Evolutionary conservation across 2,329 filamentous ascomycete species (phyloP).

Genomic region (Claviceps sp.): DNA sequence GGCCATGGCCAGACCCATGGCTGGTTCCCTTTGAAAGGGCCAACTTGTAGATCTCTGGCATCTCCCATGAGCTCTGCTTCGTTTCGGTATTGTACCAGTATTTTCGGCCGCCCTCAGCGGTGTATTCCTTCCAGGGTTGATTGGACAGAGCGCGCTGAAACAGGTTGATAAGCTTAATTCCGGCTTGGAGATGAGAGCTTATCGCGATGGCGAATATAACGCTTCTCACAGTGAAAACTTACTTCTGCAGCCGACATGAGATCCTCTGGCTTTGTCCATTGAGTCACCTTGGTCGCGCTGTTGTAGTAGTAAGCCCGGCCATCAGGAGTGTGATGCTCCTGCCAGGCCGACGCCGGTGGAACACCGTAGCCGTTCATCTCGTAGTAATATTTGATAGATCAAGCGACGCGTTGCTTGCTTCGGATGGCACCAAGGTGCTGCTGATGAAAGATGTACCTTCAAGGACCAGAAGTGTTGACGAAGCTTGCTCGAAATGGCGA

Average conservation of each 20-base stretch:
- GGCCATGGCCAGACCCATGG: conserved; percentile 23
- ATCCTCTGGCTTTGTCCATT: conserved; percentile 90
- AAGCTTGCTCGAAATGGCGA: background rate
- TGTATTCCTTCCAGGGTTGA: conserved; percentile 89
- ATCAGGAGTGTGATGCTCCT: conserved; percentile 67
- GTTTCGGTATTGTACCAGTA: conserved; percentile 95
- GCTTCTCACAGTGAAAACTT: conserved; percentile 10
- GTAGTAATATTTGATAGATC: conserved; percentile 2
- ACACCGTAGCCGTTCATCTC: conserved; percentile 46
- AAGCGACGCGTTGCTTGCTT: background rate
- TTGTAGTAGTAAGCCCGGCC: conserved; percentile 91
- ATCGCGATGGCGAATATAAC: background rate
- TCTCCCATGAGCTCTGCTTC: conserved; percentile 87
- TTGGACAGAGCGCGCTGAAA: conserved; percentile 61
- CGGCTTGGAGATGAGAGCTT: too few relatives aligned
- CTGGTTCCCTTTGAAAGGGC: conserved; percentile 39
- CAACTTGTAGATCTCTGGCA: conserved; percentile 70
- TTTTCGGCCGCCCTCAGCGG: conserved; percentile 69
- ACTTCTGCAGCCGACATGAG: conserved; percentile 77
- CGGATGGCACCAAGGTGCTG: background rate
- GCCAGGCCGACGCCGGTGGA: conserved; percentile 49
- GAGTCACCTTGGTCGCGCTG: conserved; percentile 67
- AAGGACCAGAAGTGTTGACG: background rate
- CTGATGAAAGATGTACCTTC: background rate
- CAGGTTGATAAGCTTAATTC: background rate